Percentiles rank a stretch among this genome's conserved stretches.
These are phyloP conservation scores for Oropetium thomaeum DNA, from an alignment of 176 grass and related monocot genomes.

Conservation along the genomic window DNA sequence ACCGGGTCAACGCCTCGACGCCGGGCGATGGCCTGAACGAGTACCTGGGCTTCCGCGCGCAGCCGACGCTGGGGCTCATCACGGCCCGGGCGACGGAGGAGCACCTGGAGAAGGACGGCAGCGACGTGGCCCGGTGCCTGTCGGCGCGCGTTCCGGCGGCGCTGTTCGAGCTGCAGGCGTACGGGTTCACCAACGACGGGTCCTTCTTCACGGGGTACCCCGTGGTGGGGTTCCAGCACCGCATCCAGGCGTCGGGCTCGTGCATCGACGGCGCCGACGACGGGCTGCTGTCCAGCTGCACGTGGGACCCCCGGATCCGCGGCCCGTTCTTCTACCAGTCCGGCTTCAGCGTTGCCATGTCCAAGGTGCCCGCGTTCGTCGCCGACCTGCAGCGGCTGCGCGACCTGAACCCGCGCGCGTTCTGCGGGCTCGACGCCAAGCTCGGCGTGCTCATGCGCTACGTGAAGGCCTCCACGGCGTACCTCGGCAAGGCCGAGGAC, in stretches of 20 bases:
- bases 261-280: conserved; percentile 39
- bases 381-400: conserved; percentile 44
- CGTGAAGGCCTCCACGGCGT: conserved; percentile 44
- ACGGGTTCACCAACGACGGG: conserved; percentile 28
- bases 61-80: no score
- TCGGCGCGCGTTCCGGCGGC: background rate
- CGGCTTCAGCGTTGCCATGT: conserved; percentile 37
- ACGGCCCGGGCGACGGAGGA: background rate
- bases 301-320: conserved; percentile 32
- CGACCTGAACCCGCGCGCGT: conserved; percentile 40
- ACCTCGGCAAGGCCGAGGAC: conserved; percentile 50
- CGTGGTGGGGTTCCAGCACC: conserved; percentile 48
- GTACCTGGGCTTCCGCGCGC: background rate
- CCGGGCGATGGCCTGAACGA: conserved; percentile 3
- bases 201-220: conserved; percentile 52
- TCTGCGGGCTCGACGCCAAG: conserved; percentile 44
- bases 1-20: background rate
- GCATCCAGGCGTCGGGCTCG: conserved; percentile 31
- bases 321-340: conserved; percentile 41
- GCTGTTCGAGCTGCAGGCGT: background rate
- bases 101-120: background rate
- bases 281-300: conserved; percentile 33
- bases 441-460: conserved; percentile 48
- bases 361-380: conserved; percentile 38
- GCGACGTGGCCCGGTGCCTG: background rate